Base-by-base conservation (phyloP, 441 rosid species). In the Jatropha podagrica region DNA sequence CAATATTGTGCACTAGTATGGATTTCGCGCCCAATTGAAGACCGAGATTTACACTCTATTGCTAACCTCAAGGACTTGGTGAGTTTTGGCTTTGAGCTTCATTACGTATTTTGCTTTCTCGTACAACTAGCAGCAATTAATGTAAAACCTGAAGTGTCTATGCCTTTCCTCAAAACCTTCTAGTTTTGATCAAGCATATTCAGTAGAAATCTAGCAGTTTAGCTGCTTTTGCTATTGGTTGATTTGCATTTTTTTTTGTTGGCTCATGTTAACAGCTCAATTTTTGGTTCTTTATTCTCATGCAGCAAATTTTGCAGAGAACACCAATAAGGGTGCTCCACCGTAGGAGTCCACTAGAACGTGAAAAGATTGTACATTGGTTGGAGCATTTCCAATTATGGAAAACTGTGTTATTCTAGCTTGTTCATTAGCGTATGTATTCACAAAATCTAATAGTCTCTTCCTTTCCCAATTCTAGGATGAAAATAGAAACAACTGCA, bases 281-380 rank as follows among this genome's bases (percentile, higher is more conserved):
- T 6, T 41, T 48, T 62, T 49, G 17, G n/a, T 66, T 68, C 41
- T 56, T 72, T 73, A 46, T 77, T 77, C 69, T 74, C 42, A 9
- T 77, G 77, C 86, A 94, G 98, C 76, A 87, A 85, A 78, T 95
- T 80, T 79, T 88, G 86, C 99, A 95, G 86, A 87, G 86, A 83
- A 95, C 98, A 42, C 99, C 99, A 49, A 54, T 95, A 69, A 88
- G 99, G 78, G 99, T 95, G 83, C 99, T 95, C 78, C 99, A 93
- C 78, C 97, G 97, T 41, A 88, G 99, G 68, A 95, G 99, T 88
- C 98, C 96, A 59, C 65, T 95, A 81, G 97, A 89, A 48, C 97
- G 99, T 18, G 89, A 86, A 80, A 95, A 88, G 84, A 84, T 79
- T 54, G 89, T 95, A 76, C 97, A 95, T 68, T 95, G 97, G 98